Conservation (phyloP, 345 rosid genomes). For the Lagerstroemia speciosa region DNA sequence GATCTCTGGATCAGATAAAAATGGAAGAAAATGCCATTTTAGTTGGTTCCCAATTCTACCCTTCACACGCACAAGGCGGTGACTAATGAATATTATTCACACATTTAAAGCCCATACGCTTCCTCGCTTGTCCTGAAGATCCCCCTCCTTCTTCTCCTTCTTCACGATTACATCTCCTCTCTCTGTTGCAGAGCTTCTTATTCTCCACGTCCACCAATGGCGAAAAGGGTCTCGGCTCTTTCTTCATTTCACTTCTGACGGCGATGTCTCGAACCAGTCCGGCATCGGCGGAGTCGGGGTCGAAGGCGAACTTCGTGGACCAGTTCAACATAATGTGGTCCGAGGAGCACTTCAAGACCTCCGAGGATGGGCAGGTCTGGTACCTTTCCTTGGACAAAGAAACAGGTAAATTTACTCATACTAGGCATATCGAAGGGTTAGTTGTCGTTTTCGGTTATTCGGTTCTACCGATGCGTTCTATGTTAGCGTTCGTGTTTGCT, state of each 20-base stretch:
- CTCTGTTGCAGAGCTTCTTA: not conserved
- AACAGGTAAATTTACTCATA: constrained; percentile 66
- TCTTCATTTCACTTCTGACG: constrained; percentile 4
- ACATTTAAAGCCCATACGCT: not conserved
- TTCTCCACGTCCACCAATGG: constrained; percentile 3
- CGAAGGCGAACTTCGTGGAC: constrained; percentile 62
- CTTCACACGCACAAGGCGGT: not conserved
- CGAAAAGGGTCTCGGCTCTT: constrained; percentile 5
- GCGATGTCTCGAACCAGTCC: not conserved
- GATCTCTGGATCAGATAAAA: no score
- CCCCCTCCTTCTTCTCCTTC: not conserved
- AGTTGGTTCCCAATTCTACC: not conserved
- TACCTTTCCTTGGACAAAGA: constrained; percentile 80
- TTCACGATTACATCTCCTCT: not conserved
- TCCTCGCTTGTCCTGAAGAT: not conserved
- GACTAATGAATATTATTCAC: not conserved
- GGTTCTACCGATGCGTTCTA: not conserved
- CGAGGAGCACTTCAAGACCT: constrained; percentile 80
- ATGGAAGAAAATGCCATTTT: not conserved
- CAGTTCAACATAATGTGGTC: constrained; percentile 93
- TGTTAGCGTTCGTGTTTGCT: not conserved
- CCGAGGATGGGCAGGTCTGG: constrained; percentile 97
- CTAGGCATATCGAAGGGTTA: constrained; percentile 8
- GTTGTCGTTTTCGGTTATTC: not conserved
- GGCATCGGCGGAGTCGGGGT: constrained; percentile 2